Percentiles rank a stretch among this genome's conserved stretches.
phyloP scores from a whole-genome alignment of 176 grass and related monocot genomes.

The Phoenix roebelenii region DNA sequence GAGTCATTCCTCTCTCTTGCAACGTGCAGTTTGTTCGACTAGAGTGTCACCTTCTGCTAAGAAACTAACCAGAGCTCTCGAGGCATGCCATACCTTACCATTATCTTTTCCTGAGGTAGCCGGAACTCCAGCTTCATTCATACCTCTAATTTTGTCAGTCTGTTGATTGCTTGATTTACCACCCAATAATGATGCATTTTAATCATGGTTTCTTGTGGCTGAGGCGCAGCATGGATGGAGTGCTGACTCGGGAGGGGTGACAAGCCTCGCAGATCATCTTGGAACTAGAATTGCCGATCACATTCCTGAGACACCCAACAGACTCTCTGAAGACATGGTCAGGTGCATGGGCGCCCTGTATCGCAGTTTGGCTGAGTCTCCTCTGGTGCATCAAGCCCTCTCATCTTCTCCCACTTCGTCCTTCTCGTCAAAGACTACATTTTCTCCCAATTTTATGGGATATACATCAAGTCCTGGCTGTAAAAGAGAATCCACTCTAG shows the following conservation, averaged over 20 bases:
- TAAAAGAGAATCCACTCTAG: constrained; percentile 49
- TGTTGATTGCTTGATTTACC: too few relatives aligned
- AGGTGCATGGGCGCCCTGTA: constrained; percentile 75
- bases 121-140: not conserved
- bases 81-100: constrained; percentile 65
- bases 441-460: constrained; percentile 52
- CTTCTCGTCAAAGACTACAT: constrained; percentile 62
- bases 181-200: not conserved
- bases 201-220: not conserved
- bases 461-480: constrained; percentile 66
- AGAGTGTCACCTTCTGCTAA: constrained; percentile 64
- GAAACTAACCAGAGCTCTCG: constrained; percentile 63
- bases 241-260: constrained; percentile 29
- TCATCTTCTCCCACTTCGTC: constrained; percentile 81
- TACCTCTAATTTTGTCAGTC: not conserved
- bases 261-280: constrained; percentile 86
- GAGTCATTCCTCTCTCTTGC: constrained; percentile 80
- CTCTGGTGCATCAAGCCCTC: constrained; percentile 24
- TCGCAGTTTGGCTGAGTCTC: constrained; percentile 36
- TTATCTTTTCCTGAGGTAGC: constrained; percentile 68
- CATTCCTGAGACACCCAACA: constrained; percentile 84
- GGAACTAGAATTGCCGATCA: constrained; percentile 82
- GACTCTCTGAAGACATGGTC: constrained; percentile 86
- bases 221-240: constrained; percentile 42
- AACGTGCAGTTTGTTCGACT: constrained; percentile 51